These are phyloP conservation scores for Exophiala aquamarina DNA, from an alignment of 2,329 filamentous ascomycete species.

Conservation along the genomic window DNA sequence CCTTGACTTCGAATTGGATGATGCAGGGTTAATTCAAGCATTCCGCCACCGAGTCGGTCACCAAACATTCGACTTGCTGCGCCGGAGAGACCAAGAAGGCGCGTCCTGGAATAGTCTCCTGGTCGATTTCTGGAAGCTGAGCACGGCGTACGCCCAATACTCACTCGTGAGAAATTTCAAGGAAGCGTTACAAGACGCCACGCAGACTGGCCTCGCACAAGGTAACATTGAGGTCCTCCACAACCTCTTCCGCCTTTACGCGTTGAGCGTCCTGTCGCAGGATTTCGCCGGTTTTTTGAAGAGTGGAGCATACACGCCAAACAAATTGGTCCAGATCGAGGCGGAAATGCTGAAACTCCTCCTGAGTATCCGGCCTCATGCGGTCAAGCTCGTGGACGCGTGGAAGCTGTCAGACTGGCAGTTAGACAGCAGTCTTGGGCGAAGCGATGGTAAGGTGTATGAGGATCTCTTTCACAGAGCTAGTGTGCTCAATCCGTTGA, in stretches of 20 bases:
- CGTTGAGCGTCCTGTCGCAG: constrained; percentile 64
- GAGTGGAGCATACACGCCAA: not conserved
- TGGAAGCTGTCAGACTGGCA: constrained; percentile 79
- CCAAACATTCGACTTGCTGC: constrained; percentile 71
- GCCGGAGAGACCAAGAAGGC: constrained; percentile 71
- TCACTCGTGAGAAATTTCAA: constrained; percentile 78
- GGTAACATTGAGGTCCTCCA: no score
- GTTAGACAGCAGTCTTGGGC: constrained; percentile 62
- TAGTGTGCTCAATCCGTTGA: constrained; percentile 51
- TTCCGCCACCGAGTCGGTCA: constrained; percentile 73
- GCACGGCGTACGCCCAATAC: constrained; percentile 72
- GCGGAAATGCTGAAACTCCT: constrained; percentile 55
- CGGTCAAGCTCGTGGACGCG: constrained; percentile 67
- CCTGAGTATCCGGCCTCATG: constrained; percentile 70
- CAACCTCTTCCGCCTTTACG: constrained; percentile 63
- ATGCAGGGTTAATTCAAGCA: constrained; percentile 68
- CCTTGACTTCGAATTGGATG: constrained; percentile 61
- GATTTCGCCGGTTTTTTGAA: constrained; percentile 71
- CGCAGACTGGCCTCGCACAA: constrained; percentile 60
- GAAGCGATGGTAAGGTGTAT: constrained; percentile 53
- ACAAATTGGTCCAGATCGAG: constrained; percentile 31
- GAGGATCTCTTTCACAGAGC: constrained; percentile 53
- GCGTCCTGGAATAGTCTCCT: constrained; percentile 73
- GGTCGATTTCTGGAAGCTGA: constrained; percentile 74
- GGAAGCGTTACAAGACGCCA: constrained; percentile 59